phyloP scores from a whole-genome alignment of 306 rosid genomes.

The Lathyrus aphaca region DNA sequence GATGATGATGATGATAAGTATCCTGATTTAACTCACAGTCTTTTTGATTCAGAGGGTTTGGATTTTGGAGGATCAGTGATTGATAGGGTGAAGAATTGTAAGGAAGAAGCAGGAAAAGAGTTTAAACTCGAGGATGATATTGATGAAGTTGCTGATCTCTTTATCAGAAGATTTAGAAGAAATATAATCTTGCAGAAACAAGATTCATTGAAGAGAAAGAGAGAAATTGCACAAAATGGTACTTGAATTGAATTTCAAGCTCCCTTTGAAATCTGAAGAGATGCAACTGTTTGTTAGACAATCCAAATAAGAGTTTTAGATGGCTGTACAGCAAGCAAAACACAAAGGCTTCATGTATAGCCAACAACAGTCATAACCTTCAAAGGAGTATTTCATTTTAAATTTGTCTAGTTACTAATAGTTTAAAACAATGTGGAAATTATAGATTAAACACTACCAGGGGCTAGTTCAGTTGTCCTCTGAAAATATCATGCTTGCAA shows the following conservation, averaged over 20 bases:
- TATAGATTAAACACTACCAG: too few relatives aligned
- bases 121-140: constrained; percentile 87
- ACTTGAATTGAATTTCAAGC: constrained; percentile 23
- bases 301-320: too few relatives aligned
- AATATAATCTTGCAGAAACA: constrained; percentile 84
- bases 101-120: constrained; percentile 67
- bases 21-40: constrained; percentile 74
- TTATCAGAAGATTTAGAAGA: constrained; percentile 63
- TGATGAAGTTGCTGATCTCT: constrained; percentile 78
- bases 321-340: too few relatives aligned
- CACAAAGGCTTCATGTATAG: too few relatives aligned
- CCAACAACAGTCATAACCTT: too few relatives aligned
- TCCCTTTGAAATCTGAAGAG: neutral
- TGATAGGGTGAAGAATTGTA: constrained; percentile 71
- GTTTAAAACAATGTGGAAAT: too few relatives aligned
- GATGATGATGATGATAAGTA: constrained; percentile 51
- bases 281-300: neutral
- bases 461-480: too few relatives aligned
- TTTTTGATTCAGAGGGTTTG: constrained; percentile 61
- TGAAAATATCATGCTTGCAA: too few relatives aligned
- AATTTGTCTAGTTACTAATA: too few relatives aligned
- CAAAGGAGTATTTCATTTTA: too few relatives aligned
- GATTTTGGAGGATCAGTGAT: constrained; percentile 72
- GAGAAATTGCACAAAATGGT: constrained; percentile 55
- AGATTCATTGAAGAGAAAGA: constrained; percentile 65